Evolutionary conservation across 1,284 basidiomycete genomes (phyloP).

Genomic region (Malassezia sympodialis): DNA sequence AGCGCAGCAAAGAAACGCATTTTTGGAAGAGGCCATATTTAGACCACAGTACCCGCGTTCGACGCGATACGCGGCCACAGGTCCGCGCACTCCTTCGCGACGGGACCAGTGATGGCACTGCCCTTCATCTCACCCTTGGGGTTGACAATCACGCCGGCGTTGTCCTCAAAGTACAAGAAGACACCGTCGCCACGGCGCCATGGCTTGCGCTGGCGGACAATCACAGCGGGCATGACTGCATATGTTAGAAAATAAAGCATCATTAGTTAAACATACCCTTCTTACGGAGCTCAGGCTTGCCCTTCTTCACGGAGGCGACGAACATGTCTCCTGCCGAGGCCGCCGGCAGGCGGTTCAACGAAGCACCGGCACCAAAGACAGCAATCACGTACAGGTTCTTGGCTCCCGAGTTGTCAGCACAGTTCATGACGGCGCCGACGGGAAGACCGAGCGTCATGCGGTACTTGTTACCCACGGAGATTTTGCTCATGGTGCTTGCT

Average conservation of each 20-base stretch:
- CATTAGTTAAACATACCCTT: slow-evolving; percentile 64
- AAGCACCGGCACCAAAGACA: slow-evolving; percentile 85
- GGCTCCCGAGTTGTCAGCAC: slow-evolving; percentile 98
- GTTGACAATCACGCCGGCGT: slow-evolving; percentile 55
- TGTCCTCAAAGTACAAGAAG: slow-evolving; percentile 91
- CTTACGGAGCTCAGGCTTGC: slow-evolving; percentile 98
- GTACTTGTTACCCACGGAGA: slow-evolving; percentile 79
- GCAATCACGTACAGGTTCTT: slow-evolving; percentile 88
- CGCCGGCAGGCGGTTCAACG: slow-evolving; percentile 92
- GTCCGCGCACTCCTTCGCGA: slow-evolving; percentile 96
- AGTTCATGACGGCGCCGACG: slow-evolving; percentile 96
- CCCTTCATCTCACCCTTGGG: slow-evolving; percentile 99
- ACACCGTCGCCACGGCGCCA: slow-evolving; percentile 97
- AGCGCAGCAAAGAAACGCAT: slow-evolving; percentile 2
- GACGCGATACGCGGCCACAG: slow-evolving; percentile 96
- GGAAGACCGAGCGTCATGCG: slow-evolving; percentile 68
- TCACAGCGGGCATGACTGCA: slow-evolving; percentile 87
- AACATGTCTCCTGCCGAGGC: slow-evolving; percentile 98
- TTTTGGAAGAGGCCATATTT: slow-evolving; percentile 32
- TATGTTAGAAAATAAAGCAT: neutral
- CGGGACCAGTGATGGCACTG: slow-evolving; percentile 80
- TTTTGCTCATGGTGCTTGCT: slow-evolving; percentile 41
- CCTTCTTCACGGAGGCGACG: slow-evolving; percentile 98
- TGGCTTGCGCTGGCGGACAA: slow-evolving; percentile 94
- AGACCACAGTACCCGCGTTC: slow-evolving; percentile 94